Evolutionary conservation across 805 yeast species (phyloP).

Genomic region (Metschnikowia koreensis): DNA sequence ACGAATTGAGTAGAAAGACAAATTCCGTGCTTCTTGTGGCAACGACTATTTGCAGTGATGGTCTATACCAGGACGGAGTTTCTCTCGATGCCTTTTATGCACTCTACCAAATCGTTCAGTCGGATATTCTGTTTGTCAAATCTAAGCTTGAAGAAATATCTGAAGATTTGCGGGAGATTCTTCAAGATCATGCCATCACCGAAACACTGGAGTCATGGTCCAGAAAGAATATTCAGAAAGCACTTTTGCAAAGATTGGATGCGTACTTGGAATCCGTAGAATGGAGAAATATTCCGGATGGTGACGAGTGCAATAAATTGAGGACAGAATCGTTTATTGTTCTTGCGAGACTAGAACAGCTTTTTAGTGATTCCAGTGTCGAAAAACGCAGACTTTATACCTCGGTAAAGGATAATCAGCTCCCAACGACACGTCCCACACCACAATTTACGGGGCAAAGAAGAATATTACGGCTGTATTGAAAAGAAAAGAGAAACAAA

Average conservation of each 20-base stretch:
- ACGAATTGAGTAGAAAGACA: conserved; percentile 3
- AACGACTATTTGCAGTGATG: not conserved
- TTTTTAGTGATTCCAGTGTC: not conserved
- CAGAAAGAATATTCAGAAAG: not conserved
- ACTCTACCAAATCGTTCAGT: not conserved
- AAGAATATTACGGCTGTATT: too few species aligned
- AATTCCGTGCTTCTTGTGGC: conserved; percentile 1
- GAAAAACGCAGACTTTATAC: too few species aligned
- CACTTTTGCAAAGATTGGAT: not conserved
- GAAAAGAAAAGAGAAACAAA: too few species aligned
- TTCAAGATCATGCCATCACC: not conserved
- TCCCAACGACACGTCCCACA: too few species aligned
- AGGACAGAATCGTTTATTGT: not conserved
- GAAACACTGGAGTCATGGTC: not conserved
- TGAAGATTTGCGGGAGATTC: not conserved
- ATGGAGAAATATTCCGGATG: not conserved
- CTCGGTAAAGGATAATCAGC: too few species aligned
- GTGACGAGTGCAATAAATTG: not conserved
- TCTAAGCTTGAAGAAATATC: not conserved
- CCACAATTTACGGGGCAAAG: too few species aligned
- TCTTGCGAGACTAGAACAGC: not conserved
- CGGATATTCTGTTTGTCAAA: not conserved
- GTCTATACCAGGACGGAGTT: not conserved
- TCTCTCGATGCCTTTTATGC: not conserved
- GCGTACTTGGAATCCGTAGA: not conserved